Percentiles rank a stretch among this genome's conserved stretches.
These are phyloP conservation scores for Stropharia rugosoannulata DNA, from an alignment of 768 basidiomycete genomes.

Conservation along the genomic window DNA sequence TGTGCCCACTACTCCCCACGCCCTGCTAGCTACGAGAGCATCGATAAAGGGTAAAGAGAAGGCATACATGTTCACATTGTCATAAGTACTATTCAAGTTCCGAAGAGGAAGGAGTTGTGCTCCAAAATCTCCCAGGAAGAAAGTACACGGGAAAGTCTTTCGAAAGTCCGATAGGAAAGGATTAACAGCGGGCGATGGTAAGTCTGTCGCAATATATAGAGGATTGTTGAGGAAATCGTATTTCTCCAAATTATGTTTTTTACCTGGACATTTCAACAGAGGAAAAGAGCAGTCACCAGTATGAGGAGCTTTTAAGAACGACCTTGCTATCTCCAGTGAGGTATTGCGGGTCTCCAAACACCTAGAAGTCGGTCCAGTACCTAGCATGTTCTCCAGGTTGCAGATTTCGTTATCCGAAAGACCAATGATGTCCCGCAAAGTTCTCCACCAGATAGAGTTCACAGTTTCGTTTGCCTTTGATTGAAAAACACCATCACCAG, in stretches of 20 bases:
- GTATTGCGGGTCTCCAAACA: constrained; percentile 1
- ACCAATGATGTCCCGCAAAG: constrained; percentile 50
- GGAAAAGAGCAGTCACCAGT: constrained; percentile 9
- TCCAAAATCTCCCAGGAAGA: constrained; percentile 24
- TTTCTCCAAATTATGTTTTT: constrained; percentile 10
- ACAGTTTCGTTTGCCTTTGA: constrained; percentile 38
- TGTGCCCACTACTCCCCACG: constrained; percentile 62
- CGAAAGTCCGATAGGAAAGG: constrained; percentile 22
- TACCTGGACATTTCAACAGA: constrained; percentile 13
- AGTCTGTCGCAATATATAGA: constrained; percentile 24
- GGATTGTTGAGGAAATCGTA: constrained; percentile 16
- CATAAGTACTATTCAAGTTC: constrained; percentile 20
- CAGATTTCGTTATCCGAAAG: constrained; percentile 34
- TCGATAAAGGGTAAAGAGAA: constrained; percentile 64
- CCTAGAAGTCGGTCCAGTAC: background rate
- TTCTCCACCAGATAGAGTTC: constrained; percentile 52
- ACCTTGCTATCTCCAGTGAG: background rate
- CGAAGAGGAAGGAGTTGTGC: constrained; percentile 15
- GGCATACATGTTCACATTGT: constrained; percentile 19
- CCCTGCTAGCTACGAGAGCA: constrained; percentile 64
- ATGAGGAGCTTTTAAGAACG: constrained; percentile 22
- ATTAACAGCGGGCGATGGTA: constrained; percentile 20
- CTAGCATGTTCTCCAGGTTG: constrained; percentile 14
- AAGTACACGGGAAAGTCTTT: constrained; percentile 25
- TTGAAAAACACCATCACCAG: constrained; percentile 68